Percentiles rank a stretch among this genome's conserved stretches.
Evolutionary conservation across 2,329 filamentous ascomycete species (phyloP).

Genomic region (Aureobasidium leucospermi): DNA sequence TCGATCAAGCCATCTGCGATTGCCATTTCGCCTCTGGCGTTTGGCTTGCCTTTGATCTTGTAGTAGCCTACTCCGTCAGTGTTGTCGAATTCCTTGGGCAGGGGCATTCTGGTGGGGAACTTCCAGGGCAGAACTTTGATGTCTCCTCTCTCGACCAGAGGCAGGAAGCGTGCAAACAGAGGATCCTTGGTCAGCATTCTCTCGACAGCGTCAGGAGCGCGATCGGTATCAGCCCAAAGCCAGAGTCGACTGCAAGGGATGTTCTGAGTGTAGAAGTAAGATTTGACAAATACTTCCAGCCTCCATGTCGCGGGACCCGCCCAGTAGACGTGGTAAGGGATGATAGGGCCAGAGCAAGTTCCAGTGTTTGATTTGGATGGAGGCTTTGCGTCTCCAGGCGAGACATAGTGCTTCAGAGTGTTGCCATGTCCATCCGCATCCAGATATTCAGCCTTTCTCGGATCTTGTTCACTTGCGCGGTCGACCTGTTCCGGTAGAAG

Average conservation of each 20-base stretch:
- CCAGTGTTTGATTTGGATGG: conserved; percentile 37
- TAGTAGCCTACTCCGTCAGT: conserved; percentile 45
- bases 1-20: conserved; percentile 47
- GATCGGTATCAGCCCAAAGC: conserved; percentile 49
- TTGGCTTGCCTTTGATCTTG: conserved; percentile 39
- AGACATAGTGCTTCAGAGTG: conserved; percentile 30
- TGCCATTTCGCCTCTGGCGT: conserved; percentile 33
- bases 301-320: conserved; percentile 51
- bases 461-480: conserved; percentile 36
- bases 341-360: conserved; percentile 48
- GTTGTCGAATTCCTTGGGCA: conserved; percentile 42
- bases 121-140: conserved; percentile 47
- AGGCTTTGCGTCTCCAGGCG: conserved; percentile 28
- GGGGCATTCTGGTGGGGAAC: conserved; percentile 45
- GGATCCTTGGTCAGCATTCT: conserved; percentile 46
- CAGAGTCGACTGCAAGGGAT: conserved; percentile 47
- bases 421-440: conserved; percentile 37
- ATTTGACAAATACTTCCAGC: conserved; percentile 50
- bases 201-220: conserved; percentile 42
- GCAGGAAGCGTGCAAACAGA: conserved; percentile 46
- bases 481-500: conserved; percentile 35
- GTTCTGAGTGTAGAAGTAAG: conserved; percentile 51
- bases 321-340: conserved; percentile 52
- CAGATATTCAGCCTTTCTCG: conserved; percentile 35
- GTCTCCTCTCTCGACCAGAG: conserved; percentile 47